Base-by-base conservation (phyloP, 2,329 filamentous ascomycete species). In the Endothia cerciana region DNA sequence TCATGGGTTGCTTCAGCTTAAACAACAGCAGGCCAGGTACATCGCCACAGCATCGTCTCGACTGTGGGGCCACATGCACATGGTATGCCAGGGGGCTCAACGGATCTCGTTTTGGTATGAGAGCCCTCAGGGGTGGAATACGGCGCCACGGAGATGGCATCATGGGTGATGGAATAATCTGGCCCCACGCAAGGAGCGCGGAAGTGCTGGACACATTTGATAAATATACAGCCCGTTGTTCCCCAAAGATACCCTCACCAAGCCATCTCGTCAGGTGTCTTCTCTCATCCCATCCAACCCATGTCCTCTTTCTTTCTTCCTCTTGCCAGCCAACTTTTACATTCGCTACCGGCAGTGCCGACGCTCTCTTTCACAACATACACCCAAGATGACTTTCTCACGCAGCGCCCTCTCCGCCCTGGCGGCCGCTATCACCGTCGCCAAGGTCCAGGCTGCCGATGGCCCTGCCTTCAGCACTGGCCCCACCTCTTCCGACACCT, bases 401-500 rank as follows among this genome's bases (percentile, higher is more conserved):
- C 58, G 60, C 59, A 60, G 60, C 17, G 49, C 60, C 22, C 30
- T 67, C 53, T 62, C 63, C 45, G 65, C 65, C 59, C 47, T 67
- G 22, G 65, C 63, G 53, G 53, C 55, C 13, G 62, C 56, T 22
- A 51, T 59, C 70, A 74, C 75, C 17, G 33, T 45, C 33, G 58
- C 25, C n/a, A 62, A 60, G 58, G 65, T 66, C 62, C 40, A 67
- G 64, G 74, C 75, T 7, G 76, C 74, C 22, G 73, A 77, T 70
- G 76, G 78, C 63, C 71, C 78, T 63, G 71, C 76, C 55, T 80
- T 82, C 64, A 80, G 78, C 69, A 81, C 80, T 8, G 81, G 81
- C 0, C 80, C 80, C 4, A 77, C 79, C 33, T 70, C 78, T 4
- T 67, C 69, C 45, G 69, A 74, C 70, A 76, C 77, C 0, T 83